These are phyloP conservation scores for Xylaria venustula DNA, from an alignment of 495 filamentous ascomycete genomes.

Conservation along the genomic window DNA sequence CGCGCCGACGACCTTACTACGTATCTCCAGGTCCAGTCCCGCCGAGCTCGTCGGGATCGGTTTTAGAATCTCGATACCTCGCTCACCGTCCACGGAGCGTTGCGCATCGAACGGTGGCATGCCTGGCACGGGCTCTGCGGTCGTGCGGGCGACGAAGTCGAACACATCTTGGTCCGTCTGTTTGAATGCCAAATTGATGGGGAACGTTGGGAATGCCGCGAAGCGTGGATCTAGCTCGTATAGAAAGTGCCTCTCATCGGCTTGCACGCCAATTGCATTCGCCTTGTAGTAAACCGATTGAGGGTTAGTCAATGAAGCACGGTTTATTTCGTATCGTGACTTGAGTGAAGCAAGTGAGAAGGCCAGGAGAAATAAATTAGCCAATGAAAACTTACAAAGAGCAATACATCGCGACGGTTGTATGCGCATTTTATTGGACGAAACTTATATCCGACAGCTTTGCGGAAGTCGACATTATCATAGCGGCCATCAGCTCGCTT, in stretches of 20 bases:
- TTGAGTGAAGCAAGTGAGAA: too few relatives aligned
- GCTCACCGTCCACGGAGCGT: conserved; percentile 30
- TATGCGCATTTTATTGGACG: conserved; percentile 27
- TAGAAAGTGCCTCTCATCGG: conserved; percentile 30
- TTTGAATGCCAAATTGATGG: conserved; percentile 30
- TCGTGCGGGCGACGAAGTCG: conserved; percentile 26
- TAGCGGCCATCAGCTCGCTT: conserved; percentile 28
- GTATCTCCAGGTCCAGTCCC: conserved; percentile 28
- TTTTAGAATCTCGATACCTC: conserved; percentile 27
- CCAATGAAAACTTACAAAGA: conserved; percentile 21
- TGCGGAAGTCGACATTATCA: conserved; percentile 31
- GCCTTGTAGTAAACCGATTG: too few relatives aligned
- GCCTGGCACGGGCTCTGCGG: conserved; percentile 22
- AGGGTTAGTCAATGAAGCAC: too few relatives aligned
- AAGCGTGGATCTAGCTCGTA: conserved; percentile 31
- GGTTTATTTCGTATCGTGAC: too few relatives aligned
- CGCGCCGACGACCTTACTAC: conserved; percentile 24
- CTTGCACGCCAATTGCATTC: conserved; percentile 27
- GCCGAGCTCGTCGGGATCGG: conserved; percentile 20
- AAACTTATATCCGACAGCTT: conserved; percentile 23
- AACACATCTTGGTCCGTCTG: conserved; percentile 30
- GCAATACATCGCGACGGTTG: conserved; percentile 28
- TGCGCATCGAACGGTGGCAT: conserved; percentile 29
- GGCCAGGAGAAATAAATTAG: not conserved
- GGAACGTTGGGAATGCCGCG: conserved; percentile 30